A percentile compares a stretch with the other conserved stretches of the same genome.
Evolutionary conservation across 169 alveolate species (phyloP).

Genomic region (Cryptosporidium andersoni): DNA sequence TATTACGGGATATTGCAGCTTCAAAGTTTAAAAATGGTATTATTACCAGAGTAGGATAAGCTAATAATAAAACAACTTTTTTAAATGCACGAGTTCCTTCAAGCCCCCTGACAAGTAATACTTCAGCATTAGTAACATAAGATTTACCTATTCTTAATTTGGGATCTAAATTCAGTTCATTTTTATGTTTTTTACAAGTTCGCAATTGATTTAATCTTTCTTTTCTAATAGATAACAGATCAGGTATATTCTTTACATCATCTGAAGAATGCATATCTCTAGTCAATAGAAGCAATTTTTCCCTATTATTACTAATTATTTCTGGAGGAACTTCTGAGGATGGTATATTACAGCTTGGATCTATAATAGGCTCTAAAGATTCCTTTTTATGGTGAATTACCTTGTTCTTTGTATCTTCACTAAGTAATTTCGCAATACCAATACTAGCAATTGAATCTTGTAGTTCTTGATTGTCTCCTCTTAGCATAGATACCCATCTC

Average conservation of each 20-base stretch:
- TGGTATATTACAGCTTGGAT: neutral
- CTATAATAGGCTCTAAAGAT: conserved; percentile 5
- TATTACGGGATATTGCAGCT: conserved; percentile 19
- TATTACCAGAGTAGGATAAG: neutral
- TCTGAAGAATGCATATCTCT: conserved; percentile 42
- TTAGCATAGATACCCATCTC: conserved; percentile 68
- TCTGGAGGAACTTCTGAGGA: conserved; percentile 37
- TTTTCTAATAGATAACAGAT: conserved; percentile 39
- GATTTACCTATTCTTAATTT: conserved; percentile 34
- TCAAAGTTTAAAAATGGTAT: conserved; percentile 35
- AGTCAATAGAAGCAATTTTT: conserved; percentile 25
- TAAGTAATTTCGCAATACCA: conserved; percentile 44
- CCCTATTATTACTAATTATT: conserved; percentile 22
- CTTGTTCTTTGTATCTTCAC: neutral
- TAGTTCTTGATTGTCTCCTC: conserved; percentile 35
- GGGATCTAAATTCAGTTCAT: conserved; percentile 24
- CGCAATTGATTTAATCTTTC: conserved; percentile 32
- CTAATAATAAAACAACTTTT: conserved; percentile 5
- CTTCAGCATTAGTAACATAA: conserved; percentile 34
- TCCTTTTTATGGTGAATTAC: neutral
- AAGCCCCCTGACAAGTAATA: neutral
- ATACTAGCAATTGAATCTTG: conserved; percentile 38
- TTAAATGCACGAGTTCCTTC: neutral
- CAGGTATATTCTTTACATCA: conserved; percentile 50
- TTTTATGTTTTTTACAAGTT: conserved; percentile 8